Percentiles rank a stretch among this genome's conserved stretches.
Evolutionary conservation across 2,329 filamentous ascomycete species (phyloP).

Genomic region (Alternaria angustiovoidea): DNA sequence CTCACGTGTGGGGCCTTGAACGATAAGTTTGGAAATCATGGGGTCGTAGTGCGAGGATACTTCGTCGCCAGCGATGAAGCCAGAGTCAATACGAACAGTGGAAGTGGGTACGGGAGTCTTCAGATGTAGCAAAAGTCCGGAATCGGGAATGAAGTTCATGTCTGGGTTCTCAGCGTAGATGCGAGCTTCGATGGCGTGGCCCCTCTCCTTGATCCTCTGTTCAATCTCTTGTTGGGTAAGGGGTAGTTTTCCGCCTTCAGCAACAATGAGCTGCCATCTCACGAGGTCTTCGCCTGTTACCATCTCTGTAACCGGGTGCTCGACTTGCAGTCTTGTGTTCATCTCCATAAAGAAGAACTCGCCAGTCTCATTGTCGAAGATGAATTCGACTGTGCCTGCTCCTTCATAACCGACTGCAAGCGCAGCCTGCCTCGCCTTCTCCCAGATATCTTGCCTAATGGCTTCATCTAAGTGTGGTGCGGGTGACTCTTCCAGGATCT

Average conservation of each 20-base stretch:
- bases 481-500: slow-evolving; percentile 72
- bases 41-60: slow-evolving; percentile 96
- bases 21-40: slow-evolving; percentile 98
- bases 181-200: slow-evolving; percentile 91
- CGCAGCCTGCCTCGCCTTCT: slow-evolving; percentile 69
- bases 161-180: slow-evolving; percentile 97
- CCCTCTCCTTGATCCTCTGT: slow-evolving; percentile 73
- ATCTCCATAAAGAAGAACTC: slow-evolving; percentile 77
- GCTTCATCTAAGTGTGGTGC: slow-evolving; percentile 68
- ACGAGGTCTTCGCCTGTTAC: slow-evolving; percentile 82
- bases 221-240: slow-evolving; percentile 72
- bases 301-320: slow-evolving; percentile 92
- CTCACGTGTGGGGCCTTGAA: slow-evolving; percentile 78
- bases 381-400: slow-evolving; percentile 73
- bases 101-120: slow-evolving; percentile 73
- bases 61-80: slow-evolving; percentile 89
- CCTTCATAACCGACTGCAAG: slow-evolving; percentile 71
- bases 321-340: slow-evolving; percentile 88
- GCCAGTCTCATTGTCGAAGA: slow-evolving; percentile 72
- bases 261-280: slow-evolving; percentile 92
- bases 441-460: slow-evolving; percentile 70
- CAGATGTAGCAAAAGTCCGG: slow-evolving; percentile 85
- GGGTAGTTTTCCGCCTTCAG: slow-evolving; percentile 73
- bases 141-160: slow-evolving; percentile 91
- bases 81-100: slow-evolving; percentile 89